Percentiles rank a stretch among this genome's conserved stretches.
Conservation (phyloP, 2,329 filamentous ascomycete genomes). For the Aureobasidium sp. region DNA sequence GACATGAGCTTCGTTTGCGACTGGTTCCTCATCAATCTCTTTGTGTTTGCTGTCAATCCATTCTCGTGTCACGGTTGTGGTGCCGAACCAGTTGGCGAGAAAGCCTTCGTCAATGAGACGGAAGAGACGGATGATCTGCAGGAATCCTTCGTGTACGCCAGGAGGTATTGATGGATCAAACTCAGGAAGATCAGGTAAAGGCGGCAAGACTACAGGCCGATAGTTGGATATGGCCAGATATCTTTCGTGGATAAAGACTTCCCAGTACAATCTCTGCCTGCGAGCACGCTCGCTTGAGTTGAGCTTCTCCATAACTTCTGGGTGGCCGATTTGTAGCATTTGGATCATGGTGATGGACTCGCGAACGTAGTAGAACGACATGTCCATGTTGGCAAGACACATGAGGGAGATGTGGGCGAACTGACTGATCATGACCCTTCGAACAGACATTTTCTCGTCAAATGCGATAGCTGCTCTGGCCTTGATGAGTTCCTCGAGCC, state of each 20-base stretch:
- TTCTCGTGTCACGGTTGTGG: constrained; percentile 29
- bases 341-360: constrained; percentile 44
- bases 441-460: constrained; percentile 37
- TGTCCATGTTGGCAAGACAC: constrained; percentile 42
- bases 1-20: constrained; percentile 15
- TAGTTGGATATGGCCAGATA: constrained; percentile 49
- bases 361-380: constrained; percentile 45
- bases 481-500: constrained; percentile 31
- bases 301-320: constrained; percentile 29
- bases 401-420: constrained; percentile 49
- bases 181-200: constrained; percentile 34
- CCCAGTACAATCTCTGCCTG: constrained; percentile 49
- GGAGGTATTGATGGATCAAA: constrained; percentile 34
- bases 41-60: constrained; percentile 43
- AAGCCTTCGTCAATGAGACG: constrained; percentile 39
- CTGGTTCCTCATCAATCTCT: constrained; percentile 35
- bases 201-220: constrained; percentile 36
- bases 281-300: constrained; percentile 33
- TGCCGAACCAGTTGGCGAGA: constrained; percentile 37
- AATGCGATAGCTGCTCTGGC: constrained; percentile 32
- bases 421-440: constrained; percentile 45
- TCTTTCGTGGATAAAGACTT: constrained; percentile 51
- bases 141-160: constrained; percentile 38
- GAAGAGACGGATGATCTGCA: constrained; percentile 40
- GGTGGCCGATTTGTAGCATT: constrained; percentile 38